Evolutionary conservation across 129 eudicot species (phyloP), one percentile per base, ranked within the genome.

Genomic region (Saposhnikovia divaricata): DNA sequence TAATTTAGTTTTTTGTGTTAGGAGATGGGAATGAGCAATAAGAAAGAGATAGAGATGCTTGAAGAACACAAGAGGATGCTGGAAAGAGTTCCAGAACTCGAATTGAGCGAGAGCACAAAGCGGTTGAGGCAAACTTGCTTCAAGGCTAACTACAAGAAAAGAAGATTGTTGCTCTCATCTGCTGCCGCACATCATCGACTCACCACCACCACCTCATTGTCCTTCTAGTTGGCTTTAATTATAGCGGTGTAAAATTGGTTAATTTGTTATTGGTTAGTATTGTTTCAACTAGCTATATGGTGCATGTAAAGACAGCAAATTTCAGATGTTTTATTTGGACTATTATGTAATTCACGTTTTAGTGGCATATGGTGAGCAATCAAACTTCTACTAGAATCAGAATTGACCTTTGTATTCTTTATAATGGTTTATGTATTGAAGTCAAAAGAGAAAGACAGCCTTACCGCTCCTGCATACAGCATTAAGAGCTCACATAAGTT

Each of bases 61-160:
- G 98, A 93, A 77, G 90, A 85, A 74, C 89, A 91, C 12, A 81
- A 84, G 80, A 93, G 80, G 80, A 81, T 81, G 90, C 63, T 93
- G 42, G 90, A 86, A 65, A 63, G 23, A 34, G 9, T 69, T 37
- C 97, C 97, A 0, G 90, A 84, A 68, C 59, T 85, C 75, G 90
- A 88, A 46, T 50, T 93, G 11, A 87, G 86, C 3, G 82, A 84
- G 18, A 86, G 88, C 48, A 89, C 98, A 6, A 93, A 88, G 86
- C 88, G 80, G 83, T 71, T 93, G 6, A 87, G 97, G 75, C 97
- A 93, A 77, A 90, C 93, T 55, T 93, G 95, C 63, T 93, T 89
- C 80, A 93, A 93, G 84, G 95, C 94, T 21, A 93, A 78, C 19
- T 93, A 91, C 90, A 93, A 93, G 90, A 93, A 87, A 76, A 85